These are phyloP conservation scores for Mallotus nudiflorus DNA, from an alignment of 345 rosid species.

Conservation along the genomic window DNA sequence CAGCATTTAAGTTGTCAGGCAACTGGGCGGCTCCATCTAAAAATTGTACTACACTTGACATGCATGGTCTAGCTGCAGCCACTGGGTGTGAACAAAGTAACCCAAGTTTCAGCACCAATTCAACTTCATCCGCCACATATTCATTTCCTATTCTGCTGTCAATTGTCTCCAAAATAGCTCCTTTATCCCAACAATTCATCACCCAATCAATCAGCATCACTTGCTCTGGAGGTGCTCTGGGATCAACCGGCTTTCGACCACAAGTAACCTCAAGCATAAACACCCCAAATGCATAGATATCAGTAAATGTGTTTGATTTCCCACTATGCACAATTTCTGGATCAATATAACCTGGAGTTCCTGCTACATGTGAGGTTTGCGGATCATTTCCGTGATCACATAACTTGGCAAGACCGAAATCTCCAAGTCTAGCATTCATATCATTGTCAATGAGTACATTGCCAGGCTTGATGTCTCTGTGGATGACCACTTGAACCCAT, in stretches of 20 bases:
- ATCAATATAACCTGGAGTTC: not conserved
- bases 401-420: constrained; percentile 10
- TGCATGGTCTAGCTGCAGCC: constrained; percentile 8
- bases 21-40: not conserved
- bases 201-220: constrained; percentile 3
- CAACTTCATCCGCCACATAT: not conserved
- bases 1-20: not conserved
- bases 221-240: not conserved
- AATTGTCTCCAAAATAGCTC: not conserved
- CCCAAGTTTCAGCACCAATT: constrained; percentile 5
- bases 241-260: constrained; percentile 5
- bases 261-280: constrained; percentile 9
- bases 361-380: constrained; percentile 4
- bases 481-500: constrained; percentile 10
- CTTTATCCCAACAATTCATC: constrained; percentile 3
- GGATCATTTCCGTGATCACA: constrained; percentile 8
- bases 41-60: not conserved
- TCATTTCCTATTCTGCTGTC: not conserved
- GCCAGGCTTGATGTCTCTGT: constrained; percentile 12
- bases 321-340: constrained; percentile 7
- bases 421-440: constrained; percentile 6
- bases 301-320: not conserved
- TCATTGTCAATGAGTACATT: constrained; percentile 4
- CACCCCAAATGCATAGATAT: constrained; percentile 6
- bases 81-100: not conserved